Conservation (phyloP, 768 basidiomycete genomes). For the Suillus hirtellus region DNA sequence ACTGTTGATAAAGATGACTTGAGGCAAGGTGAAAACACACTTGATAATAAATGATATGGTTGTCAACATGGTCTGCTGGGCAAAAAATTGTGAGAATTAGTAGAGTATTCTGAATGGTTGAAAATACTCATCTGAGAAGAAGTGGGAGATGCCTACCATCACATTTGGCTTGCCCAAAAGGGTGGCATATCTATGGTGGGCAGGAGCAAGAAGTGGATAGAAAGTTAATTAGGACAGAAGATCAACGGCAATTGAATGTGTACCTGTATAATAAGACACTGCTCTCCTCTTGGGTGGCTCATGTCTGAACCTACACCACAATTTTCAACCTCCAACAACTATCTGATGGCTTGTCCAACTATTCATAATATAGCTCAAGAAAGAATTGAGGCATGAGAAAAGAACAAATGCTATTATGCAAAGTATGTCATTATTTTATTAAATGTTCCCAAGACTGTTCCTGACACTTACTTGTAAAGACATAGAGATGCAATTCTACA, state of each 20-base stretch:
- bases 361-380: background rate
- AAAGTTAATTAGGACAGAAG: too few species aligned
- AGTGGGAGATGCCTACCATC: too few species aligned
- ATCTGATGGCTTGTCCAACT: background rate
- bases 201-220: too few species aligned
- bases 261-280: too few species aligned
- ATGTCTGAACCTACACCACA: conserved; percentile 1
- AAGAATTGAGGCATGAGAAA: background rate
- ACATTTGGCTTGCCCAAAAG: too few species aligned
- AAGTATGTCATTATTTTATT: background rate
- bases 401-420: background rate
- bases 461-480: background rate
- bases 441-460: background rate
- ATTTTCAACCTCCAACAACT: background rate
- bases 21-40: too few species aligned
- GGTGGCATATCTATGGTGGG: too few species aligned
- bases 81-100: background rate
- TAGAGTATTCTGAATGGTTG: too few species aligned
- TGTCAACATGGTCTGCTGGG: background rate
- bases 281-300: too few species aligned
- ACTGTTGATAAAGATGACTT: background rate
- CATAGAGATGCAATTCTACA: background rate
- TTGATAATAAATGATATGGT: background rate
- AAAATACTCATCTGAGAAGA: too few species aligned
- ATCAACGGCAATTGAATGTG: too few species aligned